A percentile compares a stretch with the other conserved stretches of the same genome.
Evolutionary conservation across 352 stramenopile species (phyloP).

Genomic region (Pythium volutum): DNA sequence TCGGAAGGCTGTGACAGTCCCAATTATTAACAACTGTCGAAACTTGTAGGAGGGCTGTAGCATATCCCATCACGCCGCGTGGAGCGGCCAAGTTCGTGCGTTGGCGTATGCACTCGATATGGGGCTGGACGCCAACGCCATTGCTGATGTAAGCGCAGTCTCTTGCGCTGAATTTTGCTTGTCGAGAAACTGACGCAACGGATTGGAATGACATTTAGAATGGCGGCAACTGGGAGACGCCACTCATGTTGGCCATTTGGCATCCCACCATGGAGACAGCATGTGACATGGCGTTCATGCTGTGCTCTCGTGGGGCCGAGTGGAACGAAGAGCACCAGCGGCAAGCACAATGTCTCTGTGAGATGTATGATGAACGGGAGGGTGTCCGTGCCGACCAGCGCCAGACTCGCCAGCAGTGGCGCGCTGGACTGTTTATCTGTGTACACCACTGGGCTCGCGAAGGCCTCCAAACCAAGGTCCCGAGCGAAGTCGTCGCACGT

Average conservation of each 20-base stretch:
- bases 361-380: not conserved
- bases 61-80: not conserved
- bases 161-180: not conserved
- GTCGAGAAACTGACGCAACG: not conserved
- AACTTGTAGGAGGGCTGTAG: not conserved
- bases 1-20: too few species aligned
- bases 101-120: not conserved
- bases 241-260: constrained; percentile 1
- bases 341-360: not conserved
- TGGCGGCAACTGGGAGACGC: not conserved
- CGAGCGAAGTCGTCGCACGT: not conserved
- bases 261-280: not conserved
- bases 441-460: not conserved
- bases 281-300: constrained; percentile 2
- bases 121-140: not conserved
- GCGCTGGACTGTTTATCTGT: not conserved
- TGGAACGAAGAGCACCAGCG: not conserved
- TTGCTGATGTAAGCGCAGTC: not conserved
- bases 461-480: not conserved
- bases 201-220: not conserved
- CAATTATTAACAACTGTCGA: not conserved
- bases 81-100: not conserved
- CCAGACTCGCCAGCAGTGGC: not conserved
- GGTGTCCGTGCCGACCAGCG: not conserved
- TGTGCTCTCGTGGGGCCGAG: not conserved